phyloP scores from a whole-genome alignment of 768 basidiomycete genomes.

The Podaxis sp. region DNA sequence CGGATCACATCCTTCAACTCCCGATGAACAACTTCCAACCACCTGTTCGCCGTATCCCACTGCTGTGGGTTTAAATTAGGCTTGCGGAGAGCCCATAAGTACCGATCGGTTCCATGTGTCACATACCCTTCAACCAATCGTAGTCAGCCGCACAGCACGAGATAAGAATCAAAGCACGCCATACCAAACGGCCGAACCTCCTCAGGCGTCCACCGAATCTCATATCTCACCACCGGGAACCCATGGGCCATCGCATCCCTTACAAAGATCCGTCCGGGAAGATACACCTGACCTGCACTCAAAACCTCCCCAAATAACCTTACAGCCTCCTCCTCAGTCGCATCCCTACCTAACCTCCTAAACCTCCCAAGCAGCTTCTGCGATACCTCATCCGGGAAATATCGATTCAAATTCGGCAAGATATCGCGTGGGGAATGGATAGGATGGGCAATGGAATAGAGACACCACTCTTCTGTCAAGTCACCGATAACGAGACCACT shows the following conservation, averaged over 20 bases:
- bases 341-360: constrained; percentile 36
- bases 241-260: constrained; percentile 54
- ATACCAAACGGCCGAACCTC: constrained; percentile 54
- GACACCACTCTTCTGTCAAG: constrained; percentile 74
- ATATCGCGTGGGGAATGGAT: constrained; percentile 51
- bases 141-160: not conserved
- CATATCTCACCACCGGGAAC: constrained; percentile 69
- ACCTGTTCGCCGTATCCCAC: constrained; percentile 47
- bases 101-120: constrained; percentile 67
- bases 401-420: constrained; percentile 56
- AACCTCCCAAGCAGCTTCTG: constrained; percentile 46
- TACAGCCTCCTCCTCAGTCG: constrained; percentile 41
- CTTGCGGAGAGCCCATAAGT: constrained; percentile 59
- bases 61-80: constrained; percentile 50
- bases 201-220: constrained; percentile 70
- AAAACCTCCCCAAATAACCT: constrained; percentile 59
- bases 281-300: constrained; percentile 63
- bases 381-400: constrained; percentile 53
- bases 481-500: constrained; percentile 66
- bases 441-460: constrained; percentile 71
- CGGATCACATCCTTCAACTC: constrained; percentile 33
- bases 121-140: constrained; percentile 50
- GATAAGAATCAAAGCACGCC: constrained; percentile 12
- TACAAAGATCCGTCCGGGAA: constrained; percentile 63
- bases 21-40: constrained; percentile 51